phyloP scores from a whole-genome alignment of 148 eudicot species.

The Vaccinium myrtillus region DNA sequence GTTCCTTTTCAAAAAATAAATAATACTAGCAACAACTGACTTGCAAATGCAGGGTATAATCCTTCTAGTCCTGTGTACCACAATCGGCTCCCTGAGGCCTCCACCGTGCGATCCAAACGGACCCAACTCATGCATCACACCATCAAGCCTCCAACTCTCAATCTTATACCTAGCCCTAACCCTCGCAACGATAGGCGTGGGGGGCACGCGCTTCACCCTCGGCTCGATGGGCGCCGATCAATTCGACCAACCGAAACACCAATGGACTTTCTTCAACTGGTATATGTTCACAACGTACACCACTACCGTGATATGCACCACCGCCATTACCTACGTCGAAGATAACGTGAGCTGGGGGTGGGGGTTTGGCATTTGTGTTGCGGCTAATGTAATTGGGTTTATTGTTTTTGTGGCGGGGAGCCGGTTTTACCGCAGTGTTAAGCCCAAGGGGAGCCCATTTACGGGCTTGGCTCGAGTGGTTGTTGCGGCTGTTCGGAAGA shows the following conservation, averaged over 20 bases:
- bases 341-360: conserved; percentile 43
- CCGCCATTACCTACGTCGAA: conserved; percentile 40
- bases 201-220: conserved; percentile 40
- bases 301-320: conserved; percentile 23
- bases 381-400: conserved; percentile 29
- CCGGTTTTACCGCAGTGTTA: conserved; percentile 29
- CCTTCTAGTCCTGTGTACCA: conserved; percentile 24
- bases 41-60: conserved; percentile 31
- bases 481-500: conserved; percentile 40
- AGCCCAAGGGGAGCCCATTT: conserved; percentile 43
- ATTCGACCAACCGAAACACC: conserved; percentile 25
- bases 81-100: conserved; percentile 30
- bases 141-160: conserved; percentile 31
- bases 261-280: conserved; percentile 46
- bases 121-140: conserved; percentile 19
- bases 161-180: conserved; percentile 27
- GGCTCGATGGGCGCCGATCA: conserved; percentile 54
- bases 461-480: conserved; percentile 34
- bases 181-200: conserved; percentile 33
- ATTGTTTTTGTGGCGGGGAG: conserved; percentile 31
- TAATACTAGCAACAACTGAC: not conserved
- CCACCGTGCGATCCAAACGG: conserved; percentile 22
- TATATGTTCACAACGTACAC: conserved; percentile 26
- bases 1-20: no score
- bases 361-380: conserved; percentile 32